Percentiles rank a stretch among this genome's conserved stretches.
phyloP scores from a whole-genome alignment of 352 stramenopile genomes.

The Globisporangium barbulae region DNA sequence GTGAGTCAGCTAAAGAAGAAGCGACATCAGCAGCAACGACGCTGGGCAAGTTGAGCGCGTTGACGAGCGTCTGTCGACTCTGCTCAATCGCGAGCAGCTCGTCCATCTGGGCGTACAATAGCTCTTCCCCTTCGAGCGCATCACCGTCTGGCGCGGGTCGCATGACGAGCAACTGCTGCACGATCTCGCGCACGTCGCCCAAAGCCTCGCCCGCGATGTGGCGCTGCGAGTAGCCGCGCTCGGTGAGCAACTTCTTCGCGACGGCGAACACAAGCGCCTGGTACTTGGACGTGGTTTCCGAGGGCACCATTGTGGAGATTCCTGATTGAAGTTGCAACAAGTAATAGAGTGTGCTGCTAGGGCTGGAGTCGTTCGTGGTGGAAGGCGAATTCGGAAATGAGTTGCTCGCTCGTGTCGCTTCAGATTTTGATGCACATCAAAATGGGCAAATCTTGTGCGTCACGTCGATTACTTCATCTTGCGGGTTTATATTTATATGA shows the following conservation, averaged over 20 bases:
- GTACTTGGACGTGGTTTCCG: constrained; percentile 24
- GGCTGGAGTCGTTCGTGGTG: too few species aligned
- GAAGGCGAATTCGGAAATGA: constrained; percentile 6
- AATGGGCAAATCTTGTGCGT: too few species aligned
- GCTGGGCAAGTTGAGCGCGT: constrained; percentile 17
- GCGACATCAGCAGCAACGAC: constrained; percentile 5
- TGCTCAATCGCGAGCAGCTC: constrained; percentile 20
- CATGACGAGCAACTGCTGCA: constrained; percentile 50
- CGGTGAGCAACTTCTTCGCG: constrained; percentile 32
- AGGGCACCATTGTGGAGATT: background rate
- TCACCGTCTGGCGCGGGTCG: constrained; percentile 33
- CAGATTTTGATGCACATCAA: background rate
- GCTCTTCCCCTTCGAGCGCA: constrained; percentile 24
- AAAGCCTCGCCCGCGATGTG: constrained; percentile 34
- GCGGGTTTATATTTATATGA: background rate
- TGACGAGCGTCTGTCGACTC: constrained; percentile 19
- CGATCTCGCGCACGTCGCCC: constrained; percentile 42
- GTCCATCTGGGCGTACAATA: constrained; percentile 26
- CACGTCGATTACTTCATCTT: background rate
- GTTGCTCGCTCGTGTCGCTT: background rate
- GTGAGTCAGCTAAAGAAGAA: too few species aligned
- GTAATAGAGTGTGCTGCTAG: too few species aligned
- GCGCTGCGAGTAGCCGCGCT: constrained; percentile 33
- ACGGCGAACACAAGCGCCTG: constrained; percentile 26
- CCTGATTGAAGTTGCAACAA: too few species aligned